phyloP scores from a whole-genome alignment of 345 rosid species.

The Arabidopsis suecica region DNA sequence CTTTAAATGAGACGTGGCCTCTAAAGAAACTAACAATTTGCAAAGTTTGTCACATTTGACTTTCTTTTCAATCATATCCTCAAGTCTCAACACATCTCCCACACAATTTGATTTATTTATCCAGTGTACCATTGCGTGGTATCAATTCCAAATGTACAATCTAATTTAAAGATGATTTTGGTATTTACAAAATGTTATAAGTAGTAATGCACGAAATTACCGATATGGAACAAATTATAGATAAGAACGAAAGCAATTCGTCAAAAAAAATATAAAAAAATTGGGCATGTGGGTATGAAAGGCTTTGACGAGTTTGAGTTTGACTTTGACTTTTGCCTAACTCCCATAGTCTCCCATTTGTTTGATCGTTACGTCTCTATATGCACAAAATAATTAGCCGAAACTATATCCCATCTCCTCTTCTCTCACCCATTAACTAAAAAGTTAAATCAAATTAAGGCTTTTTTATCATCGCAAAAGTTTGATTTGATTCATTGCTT shows the following conservation, averaged over 20 bases:
- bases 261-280: neutral
- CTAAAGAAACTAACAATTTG: slow-evolving; percentile 5
- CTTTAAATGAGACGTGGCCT: neutral
- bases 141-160: neutral
- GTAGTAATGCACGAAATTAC: neutral
- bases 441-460: neutral
- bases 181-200: neutral
- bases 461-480: neutral
- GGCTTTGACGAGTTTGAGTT: slow-evolving; percentile 38
- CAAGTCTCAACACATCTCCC: neutral
- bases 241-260: slow-evolving; percentile 38
- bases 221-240: neutral
- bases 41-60: neutral
- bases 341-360: slow-evolving; percentile 15
- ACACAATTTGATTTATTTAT: neutral
- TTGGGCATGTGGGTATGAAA: slow-evolving; percentile 26
- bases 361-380: slow-evolving; percentile 34
- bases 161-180: no score
- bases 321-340: slow-evolving; percentile 46
- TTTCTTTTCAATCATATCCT: neutral
- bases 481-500: slow-evolving; percentile 37
- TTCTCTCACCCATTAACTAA: slow-evolving; percentile 8
- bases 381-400: slow-evolving; percentile 13
- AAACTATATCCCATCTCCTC: slow-evolving; percentile 42
- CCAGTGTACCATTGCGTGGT: neutral